Conservation (phyloP, 768 basidiomycete genomes). For the Leccinum variicolor region DNA sequence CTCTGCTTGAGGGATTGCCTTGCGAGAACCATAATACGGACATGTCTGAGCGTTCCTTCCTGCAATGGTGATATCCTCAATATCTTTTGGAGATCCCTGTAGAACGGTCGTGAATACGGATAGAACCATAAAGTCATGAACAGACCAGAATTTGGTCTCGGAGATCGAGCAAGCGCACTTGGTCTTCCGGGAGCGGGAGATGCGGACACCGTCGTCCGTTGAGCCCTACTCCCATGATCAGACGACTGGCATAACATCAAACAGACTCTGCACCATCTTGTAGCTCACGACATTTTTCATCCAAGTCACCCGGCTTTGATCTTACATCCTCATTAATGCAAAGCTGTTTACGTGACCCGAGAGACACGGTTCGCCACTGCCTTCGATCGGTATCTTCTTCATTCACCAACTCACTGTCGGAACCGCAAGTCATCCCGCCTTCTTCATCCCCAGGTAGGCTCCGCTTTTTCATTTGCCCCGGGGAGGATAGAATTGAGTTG, state of each 20-base stretch:
- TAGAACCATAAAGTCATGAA: neutral
- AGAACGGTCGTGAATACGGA: neutral
- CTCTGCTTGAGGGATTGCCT: slow-evolving; percentile 88
- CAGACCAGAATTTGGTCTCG: slow-evolving; percentile 81
- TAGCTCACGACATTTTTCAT: slow-evolving; percentile 85
- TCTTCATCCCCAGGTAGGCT: slow-evolving; percentile 21
- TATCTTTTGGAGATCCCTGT: slow-evolving; percentile 87
- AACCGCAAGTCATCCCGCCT: neutral
- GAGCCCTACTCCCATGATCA: slow-evolving; percentile 42
- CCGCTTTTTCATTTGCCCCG: slow-evolving; percentile 18
- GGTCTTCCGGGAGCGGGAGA: slow-evolving; percentile 70
- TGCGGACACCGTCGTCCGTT: slow-evolving; percentile 70
- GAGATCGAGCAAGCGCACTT: slow-evolving; percentile 70
- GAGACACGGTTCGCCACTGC: slow-evolving; percentile 64
- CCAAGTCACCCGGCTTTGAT: slow-evolving; percentile 62
- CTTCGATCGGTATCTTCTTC: slow-evolving; percentile 20
- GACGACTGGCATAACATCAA: neutral
- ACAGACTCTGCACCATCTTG: slow-evolving; percentile 48
- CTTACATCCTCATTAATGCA: slow-evolving; percentile 87
- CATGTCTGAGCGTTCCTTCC: slow-evolving; percentile 73
- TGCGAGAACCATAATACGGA: slow-evolving; percentile 90
- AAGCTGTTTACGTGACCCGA: slow-evolving; percentile 87
- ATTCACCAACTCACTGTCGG: neutral
- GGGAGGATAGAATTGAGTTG: neutral
- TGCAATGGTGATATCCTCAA: slow-evolving; percentile 81